Evolutionary conservation across 2,329 filamentous ascomycete genomes (phyloP), one percentile per base, ranked within the genome.

Genomic region (Aureobasidium sp.): DNA sequence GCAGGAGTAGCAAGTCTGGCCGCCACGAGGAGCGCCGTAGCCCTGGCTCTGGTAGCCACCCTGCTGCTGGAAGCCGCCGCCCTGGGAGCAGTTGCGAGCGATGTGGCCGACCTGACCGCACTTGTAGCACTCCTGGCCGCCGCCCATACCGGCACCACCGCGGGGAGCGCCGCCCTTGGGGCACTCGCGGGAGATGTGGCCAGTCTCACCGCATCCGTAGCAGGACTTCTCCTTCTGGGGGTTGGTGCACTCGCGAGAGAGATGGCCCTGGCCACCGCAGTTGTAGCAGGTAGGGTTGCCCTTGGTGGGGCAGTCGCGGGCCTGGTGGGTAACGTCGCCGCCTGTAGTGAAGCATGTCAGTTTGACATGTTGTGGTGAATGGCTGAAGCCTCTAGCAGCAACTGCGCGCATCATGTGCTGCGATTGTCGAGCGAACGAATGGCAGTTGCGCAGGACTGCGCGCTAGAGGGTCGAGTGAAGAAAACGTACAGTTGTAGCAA

Each of bases 51-150:
- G 78, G 68, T 79, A 79, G 65, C 81, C 74, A 52, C 72, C 70
- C 49, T 61, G 48, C 47, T 42, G n/a, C 17, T 44, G 34, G 49
- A 77, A 76, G 66, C 72, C 71, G 64, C 71, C 82, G 64, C 82
- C 82, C 79, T 90, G 85, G 72, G 84, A 81, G 85, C 90, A 94
- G 84, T 91, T 91, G 71, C 89, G 91, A 70, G 94, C 93, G 76
- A 97, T 97, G 84, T 97, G 94, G 64, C 94, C 94, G 68, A 91
- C 84, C 82, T 96, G 90, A 66, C 92, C 92, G 79, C 94, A 99
- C 88, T 97, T 97, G 87, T 97, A 97, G 86, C 91, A 96, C 78
- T 70, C 81, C 71, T 78, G 77, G 66, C 80, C 77, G 63, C 74
- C 72, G 53, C 71, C 70, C 49, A 62, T 65, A 29, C 41, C 36